Evolutionary conservation across 2,329 filamentous ascomycete species (phyloP).

Genomic region (Sporothrix curviconia): DNA sequence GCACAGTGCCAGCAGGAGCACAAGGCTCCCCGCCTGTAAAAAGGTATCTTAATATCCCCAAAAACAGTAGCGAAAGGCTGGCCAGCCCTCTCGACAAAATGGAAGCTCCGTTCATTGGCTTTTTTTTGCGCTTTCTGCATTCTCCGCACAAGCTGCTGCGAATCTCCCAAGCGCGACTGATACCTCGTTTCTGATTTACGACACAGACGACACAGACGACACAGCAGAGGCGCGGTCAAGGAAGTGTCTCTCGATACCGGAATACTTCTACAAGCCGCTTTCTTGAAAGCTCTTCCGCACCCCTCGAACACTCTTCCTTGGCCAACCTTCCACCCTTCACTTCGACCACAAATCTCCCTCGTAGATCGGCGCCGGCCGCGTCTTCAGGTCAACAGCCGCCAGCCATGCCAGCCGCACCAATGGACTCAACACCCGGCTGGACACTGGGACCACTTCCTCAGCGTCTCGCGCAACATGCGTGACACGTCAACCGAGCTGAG

Average conservation of each 20-base stretch:
- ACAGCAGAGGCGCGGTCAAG: no score
- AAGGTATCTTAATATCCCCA: background rate
- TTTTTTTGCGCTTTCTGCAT: background rate
- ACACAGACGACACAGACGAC: no score
- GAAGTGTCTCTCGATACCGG: no score
- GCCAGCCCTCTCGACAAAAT: conserved; percentile 1
- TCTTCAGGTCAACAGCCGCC: background rate
- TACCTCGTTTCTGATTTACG: no score
- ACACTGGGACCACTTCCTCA: conserved; percentile 35
- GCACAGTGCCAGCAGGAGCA: background rate
- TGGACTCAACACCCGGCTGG: conserved; percentile 48
- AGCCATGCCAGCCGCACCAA: conserved; percentile 48
- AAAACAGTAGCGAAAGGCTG: conserved; percentile 1
- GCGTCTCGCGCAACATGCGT: conserved; percentile 44
- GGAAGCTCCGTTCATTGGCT: background rate
- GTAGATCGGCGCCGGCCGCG: background rate
- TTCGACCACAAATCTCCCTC: background rate
- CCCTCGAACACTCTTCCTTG: no score
- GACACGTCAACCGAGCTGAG: conserved; percentile 59
- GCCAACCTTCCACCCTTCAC: background rate
- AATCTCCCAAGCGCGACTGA: background rate
- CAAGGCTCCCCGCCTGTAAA: background rate
- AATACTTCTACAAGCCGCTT: no score
- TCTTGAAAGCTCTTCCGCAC: no score
- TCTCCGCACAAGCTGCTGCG: background rate